Evolutionary conservation across 768 basidiomycete species (phyloP), one percentile per base, ranked within the genome.

Genomic region (Pisolithus orientalis): DNA sequence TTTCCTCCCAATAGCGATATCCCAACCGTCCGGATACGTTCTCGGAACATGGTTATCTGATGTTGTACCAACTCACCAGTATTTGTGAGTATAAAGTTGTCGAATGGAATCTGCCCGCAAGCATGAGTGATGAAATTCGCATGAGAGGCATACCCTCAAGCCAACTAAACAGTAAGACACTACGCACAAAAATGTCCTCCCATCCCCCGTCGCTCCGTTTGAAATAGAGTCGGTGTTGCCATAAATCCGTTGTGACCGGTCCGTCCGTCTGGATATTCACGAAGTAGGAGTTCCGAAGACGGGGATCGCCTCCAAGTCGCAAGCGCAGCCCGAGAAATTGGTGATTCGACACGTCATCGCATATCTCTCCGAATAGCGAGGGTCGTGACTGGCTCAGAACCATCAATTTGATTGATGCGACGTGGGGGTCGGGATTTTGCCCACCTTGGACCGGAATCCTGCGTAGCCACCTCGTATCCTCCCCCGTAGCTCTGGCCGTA

Each of bases 261-360:
- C 89, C 87, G 48, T 92, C 87, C 2, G 93, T 95, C 66, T 96
- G 94, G 44, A 97, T 72, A 69, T 98, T 97, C 45, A 92, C 87
- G 59, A 87, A 94, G 75, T 93, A 97, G n/a, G 89, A 84, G 58
- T 82, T 82, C 56, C 83, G 80, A 39, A 87, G 87, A 39, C 80
- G 76, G 21, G 84, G 82, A 57, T 90, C 82, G 3, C 93, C 94
- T 25, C 79, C 79, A 53, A 85, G 80, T 14, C 90, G 84, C 10
- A 96, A 70, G 4, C 90, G 84, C 47, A 98, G 72, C 2, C 84
- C 83, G 27, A 98, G 75, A 68, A 87, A 97, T 16, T 80, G 76
- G 64, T 94, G 90, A 38, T 78, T 73, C 32, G 88, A 86, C 29
- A 90, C 81, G 71, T 97, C 94, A 62, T 95, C 92, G 4, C 77